Evolutionary conservation across 202 grass and related monocot genomes (phyloP), one percentile per base, ranked within the genome.

Genomic region (Panicum hallii): DNA sequence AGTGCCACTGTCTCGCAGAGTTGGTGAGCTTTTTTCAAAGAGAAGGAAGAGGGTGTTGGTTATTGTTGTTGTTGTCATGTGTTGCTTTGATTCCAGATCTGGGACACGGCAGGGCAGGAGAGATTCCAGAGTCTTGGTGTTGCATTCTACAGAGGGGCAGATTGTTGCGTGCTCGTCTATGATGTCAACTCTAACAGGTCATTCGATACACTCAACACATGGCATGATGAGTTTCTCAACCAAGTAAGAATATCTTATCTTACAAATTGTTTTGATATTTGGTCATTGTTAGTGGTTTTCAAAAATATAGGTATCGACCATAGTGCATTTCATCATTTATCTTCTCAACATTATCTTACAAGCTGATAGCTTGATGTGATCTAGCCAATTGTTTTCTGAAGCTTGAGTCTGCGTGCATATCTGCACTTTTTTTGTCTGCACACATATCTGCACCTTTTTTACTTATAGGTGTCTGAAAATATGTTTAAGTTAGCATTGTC

Each of bases 41-140:
- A 23, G 30, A 61, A 70, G 26, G 70, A 72, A 84, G 9, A 26
- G 40, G 34, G 32, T 22, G 16, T 6, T 47, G 56, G 1, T 16
- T 79, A 57, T 62, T 74, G 42, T 9, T 80, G 66, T 70, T 65
- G 43, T 79, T 61, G 70, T 86, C 60, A 48, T 13, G 1, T 75
- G 44, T 71, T 63, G 49, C 82, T 87, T 87, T 79, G 26, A 65
- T 52, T 77, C 38, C 90, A 99, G 97, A 93, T 99, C 19, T 99
- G 97, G 97, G 97, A 99, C 83, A 99, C 97, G 0, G 94, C 94
- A 6, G 94, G 97, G 72, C 97, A 99, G 88, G 94, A 99, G 90
- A 94, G 97, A 65, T 99, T 99, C 81, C 97, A 99, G 72, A 99
- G 97, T 71, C 93, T 99, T 60, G 97, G 97, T 47, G 97, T 99